Percentiles rank a stretch among this genome's conserved stretches.
Evolutionary conservation across 2,329 filamentous ascomycete species (phyloP).

Genomic region (Chaetomium olivaceum): DNA sequence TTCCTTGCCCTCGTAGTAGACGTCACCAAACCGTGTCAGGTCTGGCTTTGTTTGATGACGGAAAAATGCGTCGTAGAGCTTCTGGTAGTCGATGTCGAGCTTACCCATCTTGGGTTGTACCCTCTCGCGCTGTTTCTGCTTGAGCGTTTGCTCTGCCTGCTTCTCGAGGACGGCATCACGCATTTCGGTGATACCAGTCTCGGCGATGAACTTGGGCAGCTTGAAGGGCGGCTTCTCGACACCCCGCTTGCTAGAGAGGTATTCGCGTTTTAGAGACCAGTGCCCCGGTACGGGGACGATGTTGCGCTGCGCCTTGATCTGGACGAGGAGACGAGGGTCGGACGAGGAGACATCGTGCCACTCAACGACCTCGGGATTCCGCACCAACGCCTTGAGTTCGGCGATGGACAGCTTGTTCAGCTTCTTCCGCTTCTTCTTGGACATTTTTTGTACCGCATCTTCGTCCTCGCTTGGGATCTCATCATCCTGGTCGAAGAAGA

Average conservation of each 20-base stretch:
- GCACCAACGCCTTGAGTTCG: slow-evolving; percentile 88
- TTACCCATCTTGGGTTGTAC: slow-evolving; percentile 96
- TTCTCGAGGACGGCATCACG: slow-evolving; percentile 94
- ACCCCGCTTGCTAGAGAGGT: slow-evolving; percentile 93
- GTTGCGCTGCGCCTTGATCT: slow-evolving; percentile 93
- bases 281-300: slow-evolving; percentile 92
- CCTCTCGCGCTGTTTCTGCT: slow-evolving; percentile 92
- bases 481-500: slow-evolving; percentile 81
- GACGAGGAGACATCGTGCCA: slow-evolving; percentile 95
- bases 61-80: slow-evolving; percentile 98
- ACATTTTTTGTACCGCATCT: slow-evolving; percentile 69
- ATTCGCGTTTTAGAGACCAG: slow-evolving; percentile 96
- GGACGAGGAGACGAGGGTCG: slow-evolving; percentile 84
- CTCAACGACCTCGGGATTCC: slow-evolving; percentile 90
- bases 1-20: slow-evolving; percentile 99
- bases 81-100: slow-evolving; percentile 97
- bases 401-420: slow-evolving; percentile 91
- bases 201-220: slow-evolving; percentile 93
- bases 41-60: slow-evolving; percentile 95
- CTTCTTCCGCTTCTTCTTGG: slow-evolving; percentile 93
- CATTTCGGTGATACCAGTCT: slow-evolving; percentile 98
- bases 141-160: slow-evolving; percentile 85
- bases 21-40: slow-evolving; percentile 90
- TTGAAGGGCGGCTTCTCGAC: slow-evolving; percentile 94
- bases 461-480: slow-evolving; percentile 86